Evolutionary conservation across 2,329 filamentous ascomycete species (phyloP).

Genomic region (Xylariaceae sp.): DNA sequence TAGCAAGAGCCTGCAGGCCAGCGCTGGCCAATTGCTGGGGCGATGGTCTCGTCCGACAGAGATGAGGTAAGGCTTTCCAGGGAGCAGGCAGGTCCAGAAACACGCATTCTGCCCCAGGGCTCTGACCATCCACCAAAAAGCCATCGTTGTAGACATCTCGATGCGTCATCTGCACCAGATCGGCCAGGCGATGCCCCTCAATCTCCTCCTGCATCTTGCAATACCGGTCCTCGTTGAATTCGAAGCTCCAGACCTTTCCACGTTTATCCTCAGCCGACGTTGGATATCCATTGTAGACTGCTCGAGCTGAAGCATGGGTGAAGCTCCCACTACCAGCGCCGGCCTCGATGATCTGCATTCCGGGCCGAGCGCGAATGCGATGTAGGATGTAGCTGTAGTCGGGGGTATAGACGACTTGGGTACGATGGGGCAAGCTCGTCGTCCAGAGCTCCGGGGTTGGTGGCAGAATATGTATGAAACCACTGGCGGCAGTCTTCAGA

Average conservation of each 20-base stretch:
- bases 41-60: slow-evolving; percentile 50
- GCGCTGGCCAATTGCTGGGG: slow-evolving; percentile 15
- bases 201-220: slow-evolving; percentile 64
- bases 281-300: slow-evolving; percentile 67
- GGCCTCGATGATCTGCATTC: slow-evolving; percentile 68
- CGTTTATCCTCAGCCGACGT: slow-evolving; percentile 32
- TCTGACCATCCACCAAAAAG: slow-evolving; percentile 54
- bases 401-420: slow-evolving; percentile 79
- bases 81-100: slow-evolving; percentile 78
- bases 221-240: slow-evolving; percentile 69
- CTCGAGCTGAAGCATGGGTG: slow-evolving; percentile 68
- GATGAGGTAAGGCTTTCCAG: slow-evolving; percentile 69
- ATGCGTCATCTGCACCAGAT: slow-evolving; percentile 64
- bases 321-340: slow-evolving; percentile 79
- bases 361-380: slow-evolving; percentile 65
- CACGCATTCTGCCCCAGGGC: slow-evolving; percentile 59
- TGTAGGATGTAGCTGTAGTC: slow-evolving; percentile 83
- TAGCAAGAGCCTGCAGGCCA: slow-evolving; percentile 10
- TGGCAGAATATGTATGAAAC: slow-evolving; percentile 71
- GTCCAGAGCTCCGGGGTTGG: slow-evolving; percentile 82
- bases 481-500: slow-evolving; percentile 49
- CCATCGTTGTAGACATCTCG: slow-evolving; percentile 72
- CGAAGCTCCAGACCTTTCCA: slow-evolving; percentile 75
- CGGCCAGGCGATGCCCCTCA: slow-evolving; percentile 55
- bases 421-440: slow-evolving; percentile 68